These are phyloP conservation scores for Punica granatum DNA, from an alignment of 345 rosid genomes.

Conservation along the genomic window DNA sequence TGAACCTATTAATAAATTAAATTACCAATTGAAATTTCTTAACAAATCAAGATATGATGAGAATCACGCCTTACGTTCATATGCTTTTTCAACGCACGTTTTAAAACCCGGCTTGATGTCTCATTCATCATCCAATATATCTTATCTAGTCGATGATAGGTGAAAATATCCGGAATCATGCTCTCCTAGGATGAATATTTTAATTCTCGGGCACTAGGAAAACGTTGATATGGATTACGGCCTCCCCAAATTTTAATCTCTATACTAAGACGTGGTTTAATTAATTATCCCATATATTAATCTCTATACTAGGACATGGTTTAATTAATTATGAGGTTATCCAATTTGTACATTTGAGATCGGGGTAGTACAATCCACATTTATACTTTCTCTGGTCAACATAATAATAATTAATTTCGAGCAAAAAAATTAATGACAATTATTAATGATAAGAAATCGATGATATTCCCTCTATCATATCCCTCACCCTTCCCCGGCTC, in stretches of 20 bases:
- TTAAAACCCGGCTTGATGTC: neutral
- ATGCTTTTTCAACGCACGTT: too few species aligned
- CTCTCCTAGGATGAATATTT: neutral
- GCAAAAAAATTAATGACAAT: neutral
- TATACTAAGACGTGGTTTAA: neutral
- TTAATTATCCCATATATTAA: neutral
- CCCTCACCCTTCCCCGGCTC: slow-evolving; percentile 3
- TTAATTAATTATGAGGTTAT: neutral
- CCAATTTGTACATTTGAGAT: neutral
- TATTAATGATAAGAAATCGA: neutral
- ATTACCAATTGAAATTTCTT: too few species aligned
- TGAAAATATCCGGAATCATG: neutral
- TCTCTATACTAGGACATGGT: neutral
- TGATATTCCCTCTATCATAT: neutral
- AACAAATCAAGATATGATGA: too few species aligned
- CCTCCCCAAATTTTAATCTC: neutral
- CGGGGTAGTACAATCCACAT: too few species aligned
- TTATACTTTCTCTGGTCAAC: too few species aligned
- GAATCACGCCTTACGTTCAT: neutral
- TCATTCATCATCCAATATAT: neutral
- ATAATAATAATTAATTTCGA: too few species aligned
- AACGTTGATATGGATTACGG: too few species aligned
- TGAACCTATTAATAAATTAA: too few species aligned
- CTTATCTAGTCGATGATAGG: neutral
- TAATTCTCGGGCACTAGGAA: neutral